Base-by-base conservation (phyloP, 2,329 filamentous ascomycete species). In the Blumeriella jaapii region DNA sequence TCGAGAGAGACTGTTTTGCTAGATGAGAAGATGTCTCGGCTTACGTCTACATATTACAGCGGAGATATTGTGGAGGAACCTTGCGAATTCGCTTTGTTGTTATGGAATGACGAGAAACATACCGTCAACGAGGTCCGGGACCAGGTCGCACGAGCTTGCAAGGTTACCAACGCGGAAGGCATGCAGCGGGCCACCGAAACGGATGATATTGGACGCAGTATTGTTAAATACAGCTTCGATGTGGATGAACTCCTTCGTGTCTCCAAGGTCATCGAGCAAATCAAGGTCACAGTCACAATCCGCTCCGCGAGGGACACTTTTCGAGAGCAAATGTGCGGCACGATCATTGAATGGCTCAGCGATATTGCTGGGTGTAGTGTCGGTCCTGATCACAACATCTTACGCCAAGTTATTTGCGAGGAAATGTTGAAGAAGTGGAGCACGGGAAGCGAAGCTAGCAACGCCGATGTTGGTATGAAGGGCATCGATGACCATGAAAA, bases 91-190 rank as follows among this genome's bases (percentile, higher is more conserved):
- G 81, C 83, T 4, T 63, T 98, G 28, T 65, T 95, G 11, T 65
- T 98, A 4, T 98, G 91, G 91, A 98, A 98, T 50, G 91, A 98
- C 46, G 91, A 98, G 61, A 98, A 98, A 59, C 91, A 98, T 56
- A 98, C 91, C 0, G 79, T 96, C 27, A 74, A 78, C 29, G 91
- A 98, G 56, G 89, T 98, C 5, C 71, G 79, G 47, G 77, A 93
- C 38, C 89, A 96, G 56, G 84, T 98, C 14, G 82, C 84, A 3
- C 74, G 89, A 45, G 91, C 91, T 31, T 98, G 91, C 63, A 74
- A 72, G 41, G 78, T 83, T 46, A 72, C 76, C 5, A 64, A 69
- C 41, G 66, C 64, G 4, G 81, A 84, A 42, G 89, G 84, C 3
- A 62, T 77, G 13, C 62, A 71, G 29, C 80, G 82, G 50, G 91